Evolutionary conservation across 169 alveolate species (phyloP), one percentile per base, ranked within the genome.

Genomic region (Nephromyces sp.): DNA sequence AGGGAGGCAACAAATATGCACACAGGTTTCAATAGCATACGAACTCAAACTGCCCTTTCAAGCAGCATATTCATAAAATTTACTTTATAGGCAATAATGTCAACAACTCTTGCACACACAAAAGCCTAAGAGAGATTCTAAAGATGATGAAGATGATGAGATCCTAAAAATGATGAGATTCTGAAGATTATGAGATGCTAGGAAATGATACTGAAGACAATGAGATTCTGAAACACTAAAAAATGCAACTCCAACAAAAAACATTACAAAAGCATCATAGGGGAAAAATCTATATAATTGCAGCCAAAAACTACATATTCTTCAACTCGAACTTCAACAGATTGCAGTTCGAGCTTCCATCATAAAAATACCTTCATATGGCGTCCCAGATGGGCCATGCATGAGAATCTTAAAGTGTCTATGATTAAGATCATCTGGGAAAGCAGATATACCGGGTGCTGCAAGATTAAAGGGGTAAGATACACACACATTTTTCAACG

Each of bases 361-460:
- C 24, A 3, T 70, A 28, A 4, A 2, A 75, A 80, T 65, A 82
- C 98, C 98, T 80, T 94, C 99, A 86, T 95, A 96, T 52, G 99
- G 98, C 3, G 99, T 94, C 32, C 96, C 95, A 8, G 87, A 92
- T 15, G 99, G 99, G 0, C 99, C 99, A 29, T 86, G 82, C 89
- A 96, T 92, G 75, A 79, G 77, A 43, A 96, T 95, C 74, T 93
- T 89, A 80, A 96, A 96, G 87, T 96, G 95, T 67, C 98, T 88
- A 76, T 90, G 91, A 78, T 96, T 96, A 33, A 88, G 92, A 52
- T 93, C 93, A 53, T 90, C 95, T 22, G 97, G 97, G 35, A 83
- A 91, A 29, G 97, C 98, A 78, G 82, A 83, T 68, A 96, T 93
- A 35, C 98, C 98, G 28, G 97, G 97, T 32, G 97, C 97, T 88